phyloP scores from a whole-genome alignment of 768 basidiomycete genomes.

The Naematelia encephala region DNA sequence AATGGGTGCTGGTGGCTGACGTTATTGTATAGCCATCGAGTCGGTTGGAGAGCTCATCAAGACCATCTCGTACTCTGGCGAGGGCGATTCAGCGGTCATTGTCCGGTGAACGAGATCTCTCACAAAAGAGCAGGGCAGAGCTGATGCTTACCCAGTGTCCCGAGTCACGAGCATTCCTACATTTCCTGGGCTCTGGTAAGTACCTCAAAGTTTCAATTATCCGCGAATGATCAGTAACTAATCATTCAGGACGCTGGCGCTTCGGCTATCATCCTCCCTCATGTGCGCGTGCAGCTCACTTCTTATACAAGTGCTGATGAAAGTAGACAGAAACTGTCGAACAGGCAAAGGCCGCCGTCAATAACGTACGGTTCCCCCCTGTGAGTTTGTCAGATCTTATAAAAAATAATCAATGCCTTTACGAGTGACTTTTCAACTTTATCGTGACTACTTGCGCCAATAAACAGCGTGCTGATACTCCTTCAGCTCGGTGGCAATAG shows the following conservation, averaged over 20 bases:
- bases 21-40: background rate
- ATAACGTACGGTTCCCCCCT: background rate
- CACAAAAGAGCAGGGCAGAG: background rate
- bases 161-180: background rate
- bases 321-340: background rate
- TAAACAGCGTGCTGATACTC: too few relatives aligned
- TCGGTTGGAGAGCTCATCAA: background rate
- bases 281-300: background rate
- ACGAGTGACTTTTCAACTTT: too few relatives aligned
- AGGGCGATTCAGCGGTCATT: background rate
- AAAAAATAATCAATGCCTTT: too few relatives aligned
- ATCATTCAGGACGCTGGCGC: background rate
- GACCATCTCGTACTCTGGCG: background rate
- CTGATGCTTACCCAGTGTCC: background rate
- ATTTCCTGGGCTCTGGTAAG: background rate
- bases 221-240: background rate
- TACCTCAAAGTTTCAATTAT: background rate
- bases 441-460: too few relatives aligned
- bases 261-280: background rate
- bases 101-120: background rate
- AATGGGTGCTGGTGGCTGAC: background rate
- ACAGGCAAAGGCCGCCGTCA: background rate
- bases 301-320: background rate
- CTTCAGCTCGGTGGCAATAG: constrained; percentile 16
- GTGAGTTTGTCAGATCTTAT: too few relatives aligned